These are phyloP conservation scores for Endotrypanum monterogeii DNA, from an alignment of 208 protist genomes.

Conservation along the genomic window DNA sequence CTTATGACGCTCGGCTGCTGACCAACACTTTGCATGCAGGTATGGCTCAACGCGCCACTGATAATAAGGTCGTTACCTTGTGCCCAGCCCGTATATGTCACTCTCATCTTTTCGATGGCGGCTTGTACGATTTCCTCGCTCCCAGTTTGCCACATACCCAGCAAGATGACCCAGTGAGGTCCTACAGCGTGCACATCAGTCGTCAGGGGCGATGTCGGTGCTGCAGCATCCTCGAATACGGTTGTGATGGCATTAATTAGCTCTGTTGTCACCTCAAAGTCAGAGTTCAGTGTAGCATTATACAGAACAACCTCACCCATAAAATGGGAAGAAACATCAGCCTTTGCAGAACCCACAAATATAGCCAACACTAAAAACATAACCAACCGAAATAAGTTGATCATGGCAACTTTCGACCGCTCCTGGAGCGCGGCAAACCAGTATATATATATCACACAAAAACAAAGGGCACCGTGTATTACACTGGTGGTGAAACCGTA, in stretches of 20 bases:
- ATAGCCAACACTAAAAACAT: not conserved
- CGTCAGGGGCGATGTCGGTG: conserved; percentile 6
- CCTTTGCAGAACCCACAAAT: not conserved
- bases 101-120: conserved; percentile 20
- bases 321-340: conserved; percentile 36
- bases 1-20: conserved; percentile 47
- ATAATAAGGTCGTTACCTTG: conserved; percentile 5
- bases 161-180: conserved; percentile 45
- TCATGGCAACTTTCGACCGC: not conserved
- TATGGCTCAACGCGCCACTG: conserved; percentile 37
- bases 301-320: conserved; percentile 43
- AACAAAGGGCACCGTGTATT: not conserved
- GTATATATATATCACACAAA: not conserved
- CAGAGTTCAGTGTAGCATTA: conserved; percentile 26
- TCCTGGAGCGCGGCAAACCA: not conserved
- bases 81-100: conserved; percentile 33
- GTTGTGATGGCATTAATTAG: conserved; percentile 32
- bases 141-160: conserved; percentile 42
- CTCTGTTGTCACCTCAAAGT: conserved; percentile 21
- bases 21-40: conserved; percentile 34
- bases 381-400: not conserved
- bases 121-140: conserved; percentile 8
- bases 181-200: conserved; percentile 17
- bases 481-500: not conserved
- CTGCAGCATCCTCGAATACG: conserved; percentile 31